Conservation (phyloP, 805 yeast genomes). For the Wickerhamiella musiphila region DNA sequence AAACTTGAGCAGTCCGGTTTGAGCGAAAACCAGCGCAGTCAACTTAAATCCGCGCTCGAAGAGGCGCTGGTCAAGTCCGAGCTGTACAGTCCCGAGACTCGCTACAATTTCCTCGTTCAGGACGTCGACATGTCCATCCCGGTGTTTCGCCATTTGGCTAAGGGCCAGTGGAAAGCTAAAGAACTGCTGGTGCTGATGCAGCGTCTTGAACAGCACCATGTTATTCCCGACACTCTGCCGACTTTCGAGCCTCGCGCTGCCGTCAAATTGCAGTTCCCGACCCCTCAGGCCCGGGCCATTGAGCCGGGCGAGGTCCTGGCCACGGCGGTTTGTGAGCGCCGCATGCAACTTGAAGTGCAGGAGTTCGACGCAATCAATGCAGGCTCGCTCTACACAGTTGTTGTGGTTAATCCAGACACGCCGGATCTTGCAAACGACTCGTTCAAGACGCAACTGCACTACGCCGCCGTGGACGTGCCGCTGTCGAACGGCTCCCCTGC, state of each 20-base stretch:
- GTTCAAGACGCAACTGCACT: conserved; percentile 54
- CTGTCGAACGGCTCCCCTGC: conserved; percentile 40
- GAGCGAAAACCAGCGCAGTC: conserved; percentile 14
- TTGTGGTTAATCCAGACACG: conserved; percentile 80
- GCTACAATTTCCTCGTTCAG: conserved; percentile 36
- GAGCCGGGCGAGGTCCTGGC: conserved; percentile 67
- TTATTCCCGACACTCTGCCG: conserved; percentile 88
- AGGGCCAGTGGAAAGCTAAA: conserved; percentile 53
- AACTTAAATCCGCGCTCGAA: conserved; percentile 11
- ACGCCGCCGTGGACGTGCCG: conserved; percentile 56
- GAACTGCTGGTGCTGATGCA: conserved; percentile 75
- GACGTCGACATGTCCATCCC: conserved; percentile 55
- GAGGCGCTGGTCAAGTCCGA: conserved; percentile 44
- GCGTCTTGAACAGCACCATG: conserved; percentile 67
- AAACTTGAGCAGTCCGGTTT: conserved; percentile 14
- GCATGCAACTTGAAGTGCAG: conserved; percentile 63
- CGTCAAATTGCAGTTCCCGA: conserved; percentile 40
- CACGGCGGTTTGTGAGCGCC: conserved; percentile 50
- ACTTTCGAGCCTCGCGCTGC: conserved; percentile 69
- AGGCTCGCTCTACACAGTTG: conserved; percentile 45
- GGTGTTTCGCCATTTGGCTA: conserved; percentile 55
- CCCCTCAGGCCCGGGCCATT: conserved; percentile 33
- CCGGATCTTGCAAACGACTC: conserved; percentile 60
- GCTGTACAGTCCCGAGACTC: conserved; percentile 66
- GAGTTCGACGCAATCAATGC: conserved; percentile 39